Percentiles rank a stretch among this genome's conserved stretches.
phyloP scores from a whole-genome alignment of 192 early-diverging fungal genomes.

The Allomyces javanicus region DNA sequence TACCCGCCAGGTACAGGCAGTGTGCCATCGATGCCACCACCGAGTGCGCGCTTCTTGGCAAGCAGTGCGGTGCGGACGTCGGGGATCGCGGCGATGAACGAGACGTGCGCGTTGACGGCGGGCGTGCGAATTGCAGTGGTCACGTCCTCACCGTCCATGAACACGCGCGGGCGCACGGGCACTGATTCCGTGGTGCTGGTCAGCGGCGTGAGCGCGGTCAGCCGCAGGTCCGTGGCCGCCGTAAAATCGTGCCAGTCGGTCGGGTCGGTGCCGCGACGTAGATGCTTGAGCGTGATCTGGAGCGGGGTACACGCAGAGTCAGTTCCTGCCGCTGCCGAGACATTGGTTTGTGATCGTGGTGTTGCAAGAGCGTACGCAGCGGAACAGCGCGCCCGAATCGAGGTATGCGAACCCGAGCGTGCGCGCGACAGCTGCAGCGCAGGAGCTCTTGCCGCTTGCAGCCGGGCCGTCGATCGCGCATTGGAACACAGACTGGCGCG shows the following conservation, averaged over 20 bases:
- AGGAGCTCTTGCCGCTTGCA: slow-evolving; percentile 59
- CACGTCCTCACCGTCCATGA: slow-evolving; percentile 42
- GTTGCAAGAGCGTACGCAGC: slow-evolving; percentile 17
- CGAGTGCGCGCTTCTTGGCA: slow-evolving; percentile 31
- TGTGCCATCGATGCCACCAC: slow-evolving; percentile 3
- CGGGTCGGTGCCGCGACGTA: slow-evolving; percentile 16
- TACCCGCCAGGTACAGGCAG: background rate
- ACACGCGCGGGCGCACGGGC: background rate
- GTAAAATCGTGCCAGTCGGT: slow-evolving; percentile 9
- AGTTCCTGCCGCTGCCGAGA: slow-evolving; percentile 13
- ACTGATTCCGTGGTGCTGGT: slow-evolving; percentile 3
- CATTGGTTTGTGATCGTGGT: background rate
- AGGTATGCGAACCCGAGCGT: slow-evolving; percentile 50
- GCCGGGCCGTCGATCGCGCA: slow-evolving; percentile 67
- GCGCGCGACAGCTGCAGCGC: slow-evolving; percentile 19
- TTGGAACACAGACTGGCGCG: slow-evolving; percentile 18
- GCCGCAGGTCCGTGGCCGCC: slow-evolving; percentile 15
- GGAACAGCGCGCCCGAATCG: slow-evolving; percentile 54
- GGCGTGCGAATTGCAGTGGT: slow-evolving; percentile 34
- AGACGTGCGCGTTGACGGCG: slow-evolving; percentile 31
- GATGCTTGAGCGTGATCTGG: slow-evolving; percentile 5
- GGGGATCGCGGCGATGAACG: slow-evolving; percentile 35
- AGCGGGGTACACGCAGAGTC: slow-evolving; percentile 3
- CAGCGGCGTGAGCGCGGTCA: background rate
- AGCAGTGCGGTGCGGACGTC: slow-evolving; percentile 28